Evolutionary conservation across 768 basidiomycete species (phyloP).

Genomic region (Kwoniella botswanensis): DNA sequence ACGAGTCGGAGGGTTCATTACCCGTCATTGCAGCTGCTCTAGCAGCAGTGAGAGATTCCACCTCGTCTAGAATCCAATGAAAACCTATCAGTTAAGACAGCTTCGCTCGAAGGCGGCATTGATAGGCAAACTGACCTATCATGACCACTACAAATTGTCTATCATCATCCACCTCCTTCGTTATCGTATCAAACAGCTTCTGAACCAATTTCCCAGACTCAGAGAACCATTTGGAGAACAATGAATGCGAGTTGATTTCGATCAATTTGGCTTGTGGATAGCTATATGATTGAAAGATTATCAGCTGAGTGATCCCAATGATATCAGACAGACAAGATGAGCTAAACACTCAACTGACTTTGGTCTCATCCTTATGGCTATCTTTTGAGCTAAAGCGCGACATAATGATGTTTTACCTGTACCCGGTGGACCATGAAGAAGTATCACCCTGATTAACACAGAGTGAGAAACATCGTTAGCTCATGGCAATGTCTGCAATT

Average conservation of each 20-base stretch:
- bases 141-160: constrained; percentile 89
- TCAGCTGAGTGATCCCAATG: constrained; percentile 1
- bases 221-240: constrained; percentile 99
- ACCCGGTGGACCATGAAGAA: constrained; percentile 95
- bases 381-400: constrained; percentile 91
- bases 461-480: neutral
- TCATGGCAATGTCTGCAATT: too few relatives aligned
- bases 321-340: neutral
- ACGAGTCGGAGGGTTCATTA: constrained; percentile 91
- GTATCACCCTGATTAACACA: constrained; percentile 65
- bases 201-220: constrained; percentile 99
- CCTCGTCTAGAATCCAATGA: constrained; percentile 71
- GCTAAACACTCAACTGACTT: constrained; percentile 63
- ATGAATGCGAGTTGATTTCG: constrained; percentile 97
- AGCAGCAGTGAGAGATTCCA: constrained; percentile 93
- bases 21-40: constrained; percentile 93
- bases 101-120: neutral
- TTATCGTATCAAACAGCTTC: constrained; percentile 79
- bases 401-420: constrained; percentile 97
- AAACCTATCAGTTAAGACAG: neutral
- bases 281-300: constrained; percentile 59
- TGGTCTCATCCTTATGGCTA: constrained; percentile 85
- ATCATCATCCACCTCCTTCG: constrained; percentile 89
- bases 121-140: constrained; percentile 67
- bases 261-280: constrained; percentile 85